These are phyloP conservation scores for Nidula microcarpa DNA, from an alignment of 768 basidiomycete species.

Conservation along the genomic window DNA sequence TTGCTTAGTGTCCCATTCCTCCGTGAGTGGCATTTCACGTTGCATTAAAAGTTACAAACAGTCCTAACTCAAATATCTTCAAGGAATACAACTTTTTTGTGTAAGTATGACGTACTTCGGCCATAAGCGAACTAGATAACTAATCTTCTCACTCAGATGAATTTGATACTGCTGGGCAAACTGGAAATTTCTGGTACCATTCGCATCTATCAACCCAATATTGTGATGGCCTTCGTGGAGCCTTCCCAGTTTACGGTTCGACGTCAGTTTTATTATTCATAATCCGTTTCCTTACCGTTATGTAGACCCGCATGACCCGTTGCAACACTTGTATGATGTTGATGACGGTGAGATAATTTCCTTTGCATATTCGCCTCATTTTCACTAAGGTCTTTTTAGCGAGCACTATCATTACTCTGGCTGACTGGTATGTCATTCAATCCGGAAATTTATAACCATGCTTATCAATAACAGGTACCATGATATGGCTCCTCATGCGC, in stretches of 20 bases:
- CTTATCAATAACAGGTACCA: constrained; percentile 3
- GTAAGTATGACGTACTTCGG: not conserved
- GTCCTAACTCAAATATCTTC: not conserved
- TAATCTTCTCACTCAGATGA: constrained; percentile 26
- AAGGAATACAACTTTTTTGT: constrained; percentile 22
- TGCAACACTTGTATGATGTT: constrained; percentile 30
- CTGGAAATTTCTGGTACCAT: constrained; percentile 31
- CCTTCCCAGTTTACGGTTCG: constrained; percentile 22
- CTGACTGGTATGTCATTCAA: constrained; percentile 25
- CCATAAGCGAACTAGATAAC: not conserved
- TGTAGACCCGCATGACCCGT: constrained; percentile 33
- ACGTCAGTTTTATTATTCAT: constrained; percentile 4
- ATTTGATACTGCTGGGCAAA: constrained; percentile 27
- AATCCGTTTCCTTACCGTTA: not conserved
- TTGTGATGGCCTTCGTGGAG: constrained; percentile 41
- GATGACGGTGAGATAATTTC: constrained; percentile 29
- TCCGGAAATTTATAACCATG: too few relatives aligned
- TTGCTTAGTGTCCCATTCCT: constrained; percentile 38
- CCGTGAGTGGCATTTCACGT: constrained; percentile 12
- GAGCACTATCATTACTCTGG: constrained; percentile 30
- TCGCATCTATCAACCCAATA: constrained; percentile 45
- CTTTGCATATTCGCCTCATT: not conserved
- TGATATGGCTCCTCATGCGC: constrained; percentile 32
- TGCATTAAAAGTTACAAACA: not conserved
- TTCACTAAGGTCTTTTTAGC: constrained; percentile 9